A percentile compares a stretch with the other conserved stretches of the same genome.
Evolutionary conservation across 2,329 filamentous ascomycete genomes (phyloP).

Genomic region (Ceratocystis destructans): DNA sequence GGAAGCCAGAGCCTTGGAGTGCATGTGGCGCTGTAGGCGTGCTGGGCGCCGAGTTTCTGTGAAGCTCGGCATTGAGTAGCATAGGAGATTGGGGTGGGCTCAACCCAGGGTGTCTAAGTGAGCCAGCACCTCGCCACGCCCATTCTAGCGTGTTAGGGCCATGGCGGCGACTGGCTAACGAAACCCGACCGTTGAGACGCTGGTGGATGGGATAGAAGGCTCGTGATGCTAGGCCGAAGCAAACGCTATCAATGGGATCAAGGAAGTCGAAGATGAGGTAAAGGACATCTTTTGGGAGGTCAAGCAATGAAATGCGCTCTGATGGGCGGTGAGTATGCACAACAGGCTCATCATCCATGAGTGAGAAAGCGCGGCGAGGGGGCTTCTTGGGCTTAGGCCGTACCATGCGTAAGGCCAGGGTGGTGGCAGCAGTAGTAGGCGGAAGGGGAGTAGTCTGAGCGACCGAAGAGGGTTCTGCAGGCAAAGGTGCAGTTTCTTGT

Average conservation of each 20-base stretch:
- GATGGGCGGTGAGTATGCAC: constrained; percentile 36
- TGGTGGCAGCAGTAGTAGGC: constrained; percentile 25
- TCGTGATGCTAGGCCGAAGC: constrained; percentile 44
- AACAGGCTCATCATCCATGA: constrained; percentile 46
- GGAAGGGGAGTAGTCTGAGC: constrained; percentile 21
- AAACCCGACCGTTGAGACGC: constrained; percentile 41
- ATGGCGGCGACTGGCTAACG: constrained; percentile 41
- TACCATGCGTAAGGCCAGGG: constrained; percentile 18
- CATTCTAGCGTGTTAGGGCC: constrained; percentile 51
- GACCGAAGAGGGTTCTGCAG: neutral
- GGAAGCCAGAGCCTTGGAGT: constrained; percentile 12
- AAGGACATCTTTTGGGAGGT: constrained; percentile 46
- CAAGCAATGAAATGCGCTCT: constrained; percentile 33
- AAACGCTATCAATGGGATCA: constrained; percentile 51
- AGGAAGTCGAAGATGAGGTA: constrained; percentile 47
- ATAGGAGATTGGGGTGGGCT: constrained; percentile 13
- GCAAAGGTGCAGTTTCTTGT: constrained; percentile 1
- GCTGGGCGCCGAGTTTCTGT: constrained; percentile 1
- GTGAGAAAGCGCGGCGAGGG: constrained; percentile 44
- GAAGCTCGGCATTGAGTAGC: neutral
- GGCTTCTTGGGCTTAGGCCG: constrained; percentile 22
- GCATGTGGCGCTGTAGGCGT: constrained; percentile 9
- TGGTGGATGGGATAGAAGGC: constrained; percentile 46
- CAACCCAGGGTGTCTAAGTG: constrained; percentile 26
- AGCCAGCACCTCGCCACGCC: constrained; percentile 45